Conservation (phyloP, 2,329 filamentous ascomycete genomes). For the Aspergillus phoenicis region DNA sequence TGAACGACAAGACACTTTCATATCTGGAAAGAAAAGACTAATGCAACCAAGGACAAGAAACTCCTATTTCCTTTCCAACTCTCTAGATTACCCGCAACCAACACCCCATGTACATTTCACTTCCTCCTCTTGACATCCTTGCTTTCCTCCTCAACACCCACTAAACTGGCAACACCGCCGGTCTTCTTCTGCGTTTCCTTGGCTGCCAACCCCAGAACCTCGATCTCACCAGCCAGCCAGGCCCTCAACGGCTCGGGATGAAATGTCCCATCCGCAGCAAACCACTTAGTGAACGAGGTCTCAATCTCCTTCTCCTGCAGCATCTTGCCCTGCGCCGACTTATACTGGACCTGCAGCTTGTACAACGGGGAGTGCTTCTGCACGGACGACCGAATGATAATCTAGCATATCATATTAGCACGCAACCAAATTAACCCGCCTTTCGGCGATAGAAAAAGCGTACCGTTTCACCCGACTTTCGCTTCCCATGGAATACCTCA, state of each 20-base stretch:
- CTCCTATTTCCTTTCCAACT: background rate
- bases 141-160: slow-evolving; percentile 19
- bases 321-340: slow-evolving; percentile 42
- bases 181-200: slow-evolving; percentile 40
- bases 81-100: background rate
- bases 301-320: slow-evolving; percentile 53
- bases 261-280: slow-evolving; percentile 59
- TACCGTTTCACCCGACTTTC: slow-evolving; percentile 67
- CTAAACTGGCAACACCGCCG: slow-evolving; percentile 25
- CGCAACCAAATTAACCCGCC: background rate
- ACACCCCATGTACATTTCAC: slow-evolving; percentile 11
- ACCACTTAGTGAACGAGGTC: slow-evolving; percentile 64
- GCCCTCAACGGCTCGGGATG: slow-evolving; percentile 63
- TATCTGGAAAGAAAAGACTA: background rate
- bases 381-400: slow-evolving; percentile 70
- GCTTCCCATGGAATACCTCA: slow-evolving; percentile 75
- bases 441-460: background rate
- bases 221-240: slow-evolving; percentile 62
- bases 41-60: background rate
- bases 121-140: slow-evolving; percentile 19
- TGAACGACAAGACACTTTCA: background rate
- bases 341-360: slow-evolving; percentile 64
- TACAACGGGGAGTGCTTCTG: slow-evolving; percentile 84
- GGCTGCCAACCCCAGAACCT: slow-evolving; percentile 55
- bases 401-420: slow-evolving; percentile 48